A percentile compares a stretch with the other conserved stretches of the same genome.
Evolutionary conservation across 768 basidiomycete species (phyloP).

Genomic region (button mushroom (Agaricus bisporus)): DNA sequence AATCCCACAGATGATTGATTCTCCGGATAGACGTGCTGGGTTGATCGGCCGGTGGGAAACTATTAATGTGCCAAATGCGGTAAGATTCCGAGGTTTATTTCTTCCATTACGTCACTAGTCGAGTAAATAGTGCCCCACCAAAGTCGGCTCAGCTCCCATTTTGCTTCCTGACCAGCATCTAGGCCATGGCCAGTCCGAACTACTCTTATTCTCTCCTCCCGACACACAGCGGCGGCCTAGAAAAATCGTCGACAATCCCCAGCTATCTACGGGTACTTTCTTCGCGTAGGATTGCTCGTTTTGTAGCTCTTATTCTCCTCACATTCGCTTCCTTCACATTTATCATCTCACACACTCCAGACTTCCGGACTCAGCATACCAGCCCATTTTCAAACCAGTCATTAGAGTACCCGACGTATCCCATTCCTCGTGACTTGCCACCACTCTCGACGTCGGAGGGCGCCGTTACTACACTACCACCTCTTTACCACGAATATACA

Average conservation of each 20-base stretch:
- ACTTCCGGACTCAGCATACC: neutral
- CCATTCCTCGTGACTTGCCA: neutral
- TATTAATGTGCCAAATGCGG: no score
- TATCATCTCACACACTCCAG: neutral
- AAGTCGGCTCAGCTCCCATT: no score
- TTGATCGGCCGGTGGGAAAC: no score
- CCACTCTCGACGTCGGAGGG: neutral
- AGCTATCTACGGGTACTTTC: neutral
- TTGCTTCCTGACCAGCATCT: no score
- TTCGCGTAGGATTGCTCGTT: constrained; percentile 2
- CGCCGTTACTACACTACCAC: constrained; percentile 22
- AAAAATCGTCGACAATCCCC: neutral
- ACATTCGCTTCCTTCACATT: neutral
- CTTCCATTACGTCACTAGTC: no score
- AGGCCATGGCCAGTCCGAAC: no score
- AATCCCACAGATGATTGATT: no score
- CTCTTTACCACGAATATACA: constrained; percentile 38
- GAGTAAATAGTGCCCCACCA: no score
- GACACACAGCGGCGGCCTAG: neutral
- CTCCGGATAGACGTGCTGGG: no score
- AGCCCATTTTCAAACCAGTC: neutral
- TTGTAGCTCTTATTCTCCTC: neutral
- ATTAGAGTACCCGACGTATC: constrained; percentile 6
- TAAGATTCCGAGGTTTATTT: no score
- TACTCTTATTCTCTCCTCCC: constrained; percentile 4